A percentile compares a stretch with the other conserved stretches of the same genome.
Conservation (phyloP, 306 rosid species). For the Dalbergia cultrata region DNA sequence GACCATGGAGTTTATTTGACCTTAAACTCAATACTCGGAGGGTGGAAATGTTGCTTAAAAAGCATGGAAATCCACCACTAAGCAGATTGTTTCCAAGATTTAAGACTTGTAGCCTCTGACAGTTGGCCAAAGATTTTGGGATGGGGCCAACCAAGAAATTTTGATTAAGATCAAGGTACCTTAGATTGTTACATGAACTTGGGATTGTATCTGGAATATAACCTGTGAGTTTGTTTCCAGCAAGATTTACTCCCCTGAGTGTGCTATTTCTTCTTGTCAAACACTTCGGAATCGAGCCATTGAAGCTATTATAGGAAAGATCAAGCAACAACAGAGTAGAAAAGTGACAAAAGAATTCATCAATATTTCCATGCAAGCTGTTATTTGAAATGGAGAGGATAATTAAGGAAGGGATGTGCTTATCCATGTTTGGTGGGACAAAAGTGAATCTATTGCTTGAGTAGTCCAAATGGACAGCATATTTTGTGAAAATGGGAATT, state of each 20-base stretch:
- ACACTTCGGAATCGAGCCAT: slow-evolving; percentile 44
- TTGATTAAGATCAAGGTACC: slow-evolving; percentile 44
- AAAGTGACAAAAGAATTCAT: slow-evolving; percentile 36
- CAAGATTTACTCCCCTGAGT: slow-evolving; percentile 33
- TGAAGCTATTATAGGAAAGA: slow-evolving; percentile 47
- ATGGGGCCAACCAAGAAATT: slow-evolving; percentile 36
- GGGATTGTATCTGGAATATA: slow-evolving; percentile 7
- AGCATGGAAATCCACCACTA: slow-evolving; percentile 39
- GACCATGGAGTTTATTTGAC: neutral
- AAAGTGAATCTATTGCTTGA: slow-evolving; percentile 52
- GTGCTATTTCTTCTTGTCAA: neutral
- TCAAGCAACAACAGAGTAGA: slow-evolving; percentile 44
- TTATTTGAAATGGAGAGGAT: slow-evolving; percentile 39
- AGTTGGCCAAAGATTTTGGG: slow-evolving; percentile 49
- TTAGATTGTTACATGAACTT: neutral
- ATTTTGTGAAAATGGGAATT: slow-evolving; percentile 3
- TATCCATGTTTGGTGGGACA: slow-evolving; percentile 31
- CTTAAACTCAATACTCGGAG: slow-evolving; percentile 36
- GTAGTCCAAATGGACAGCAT: slow-evolving; percentile 36
- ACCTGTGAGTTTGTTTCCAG: slow-evolving; percentile 43
- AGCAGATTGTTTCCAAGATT: slow-evolving; percentile 42
- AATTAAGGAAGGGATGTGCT: neutral
- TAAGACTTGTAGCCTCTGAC: slow-evolving; percentile 36
- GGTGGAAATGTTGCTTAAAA: slow-evolving; percentile 38
- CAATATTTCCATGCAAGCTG: slow-evolving; percentile 18